Conservation (phyloP, 306 rosid genomes). For the Vigna hirtella region DNA sequence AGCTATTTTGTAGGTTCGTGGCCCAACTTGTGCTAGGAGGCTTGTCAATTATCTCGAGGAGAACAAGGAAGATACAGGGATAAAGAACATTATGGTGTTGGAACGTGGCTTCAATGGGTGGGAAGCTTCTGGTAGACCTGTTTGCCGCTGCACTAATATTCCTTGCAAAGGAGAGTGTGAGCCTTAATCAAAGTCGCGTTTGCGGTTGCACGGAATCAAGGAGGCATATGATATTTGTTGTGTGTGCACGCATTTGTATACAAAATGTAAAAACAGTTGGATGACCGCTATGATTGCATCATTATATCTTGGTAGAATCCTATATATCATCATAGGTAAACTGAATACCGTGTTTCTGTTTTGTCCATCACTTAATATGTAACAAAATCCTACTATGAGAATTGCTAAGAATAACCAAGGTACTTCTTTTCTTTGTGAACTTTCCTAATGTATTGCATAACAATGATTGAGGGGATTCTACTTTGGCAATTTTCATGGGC, state of each 20-base stretch:
- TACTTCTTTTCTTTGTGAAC: conserved; percentile 31
- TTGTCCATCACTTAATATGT: conserved; percentile 11
- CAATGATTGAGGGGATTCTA: conserved; percentile 7
- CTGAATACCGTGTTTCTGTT: conserved; percentile 36
- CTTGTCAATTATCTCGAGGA: conserved; percentile 70
- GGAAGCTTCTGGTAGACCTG: conserved; percentile 89
- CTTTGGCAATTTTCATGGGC: conserved; percentile 9
- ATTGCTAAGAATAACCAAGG: conserved; percentile 20
- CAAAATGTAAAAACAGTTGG: conserved; percentile 11
- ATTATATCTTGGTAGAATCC: neutral
- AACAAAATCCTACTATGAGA: conserved; percentile 19
- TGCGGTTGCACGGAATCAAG: conserved; percentile 32
- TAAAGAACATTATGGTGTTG: conserved; percentile 79
- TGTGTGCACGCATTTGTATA: conserved; percentile 30
- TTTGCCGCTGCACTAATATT: conserved; percentile 76
- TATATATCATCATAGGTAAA: conserved; percentile 30
- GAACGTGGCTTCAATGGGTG: conserved; percentile 97
- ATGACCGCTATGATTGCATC: conserved; percentile 25
- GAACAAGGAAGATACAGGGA: conserved; percentile 74
- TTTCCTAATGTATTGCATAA: neutral
- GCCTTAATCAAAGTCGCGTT: conserved; percentile 40
- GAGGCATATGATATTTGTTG: conserved; percentile 31
- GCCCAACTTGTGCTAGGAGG: conserved; percentile 86
- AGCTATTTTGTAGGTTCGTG: conserved; percentile 77
- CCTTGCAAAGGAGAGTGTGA: conserved; percentile 70